Evolutionary conservation across 1,284 basidiomycete species (phyloP).

Genomic region (Leccinum ponderosum): DNA sequence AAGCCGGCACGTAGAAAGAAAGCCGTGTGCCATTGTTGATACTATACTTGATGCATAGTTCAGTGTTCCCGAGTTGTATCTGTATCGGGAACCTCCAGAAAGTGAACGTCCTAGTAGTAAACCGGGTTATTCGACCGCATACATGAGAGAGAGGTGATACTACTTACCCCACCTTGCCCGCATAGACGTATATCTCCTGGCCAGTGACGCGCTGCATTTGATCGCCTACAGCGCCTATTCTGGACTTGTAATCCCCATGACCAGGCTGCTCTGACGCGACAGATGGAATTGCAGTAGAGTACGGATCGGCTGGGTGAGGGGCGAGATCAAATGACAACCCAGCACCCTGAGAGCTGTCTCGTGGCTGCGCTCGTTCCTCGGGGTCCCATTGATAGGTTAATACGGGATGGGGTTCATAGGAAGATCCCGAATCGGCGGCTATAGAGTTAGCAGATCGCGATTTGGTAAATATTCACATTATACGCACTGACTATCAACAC

Average conservation of each 20-base stretch:
- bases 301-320: conserved; percentile 73
- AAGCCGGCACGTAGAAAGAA: conserved; percentile 83
- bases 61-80: conserved; percentile 70
- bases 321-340: conserved; percentile 53
- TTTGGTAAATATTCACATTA: neutral
- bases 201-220: conserved; percentile 52
- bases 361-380: conserved; percentile 32
- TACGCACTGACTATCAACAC: conserved; percentile 79
- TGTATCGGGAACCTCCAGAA: conserved; percentile 96
- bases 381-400: conserved; percentile 82
- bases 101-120: conserved; percentile 64
- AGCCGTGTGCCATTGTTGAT: conserved; percentile 79
- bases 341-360: conserved; percentile 15
- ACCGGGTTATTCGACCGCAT: neutral
- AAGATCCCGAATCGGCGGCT: conserved; percentile 78
- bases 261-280: conserved; percentile 11
- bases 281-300: conserved; percentile 40
- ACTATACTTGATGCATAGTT: conserved; percentile 81
- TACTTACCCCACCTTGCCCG: conserved; percentile 61
- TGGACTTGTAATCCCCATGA: conserved; percentile 19
- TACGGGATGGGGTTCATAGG: conserved; percentile 75
- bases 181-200: conserved; percentile 82
- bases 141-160: conserved; percentile 18
- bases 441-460: conserved; percentile 5
- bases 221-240: conserved; percentile 17